phyloP scores from a whole-genome alignment of 1,139 yeast species.

The Kodamaea derodonti region DNA sequence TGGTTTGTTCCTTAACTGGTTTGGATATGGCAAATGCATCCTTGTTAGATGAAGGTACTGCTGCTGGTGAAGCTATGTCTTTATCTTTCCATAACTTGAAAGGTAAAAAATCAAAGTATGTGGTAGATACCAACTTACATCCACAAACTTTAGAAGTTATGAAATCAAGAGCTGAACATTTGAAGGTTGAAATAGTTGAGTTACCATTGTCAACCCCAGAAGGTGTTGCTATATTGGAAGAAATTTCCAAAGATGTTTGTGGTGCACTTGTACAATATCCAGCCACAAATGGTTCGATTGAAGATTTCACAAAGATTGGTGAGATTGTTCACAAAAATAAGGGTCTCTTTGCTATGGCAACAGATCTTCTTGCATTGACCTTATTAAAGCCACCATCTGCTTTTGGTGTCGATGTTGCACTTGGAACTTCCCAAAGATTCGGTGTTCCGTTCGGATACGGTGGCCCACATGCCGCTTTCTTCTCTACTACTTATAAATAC shows the following conservation, averaged over 20 bases:
- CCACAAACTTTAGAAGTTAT: conserved; percentile 84
- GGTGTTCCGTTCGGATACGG: conserved; percentile 98
- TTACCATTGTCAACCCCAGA: conserved; percentile 51
- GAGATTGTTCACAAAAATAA: conserved; percentile 66
- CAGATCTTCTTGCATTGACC: conserved; percentile 87
- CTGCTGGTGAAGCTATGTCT: conserved; percentile 97
- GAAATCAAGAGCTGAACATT: conserved; percentile 71
- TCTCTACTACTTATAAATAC: conserved; percentile 73
- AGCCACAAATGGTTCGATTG: conserved; percentile 75
- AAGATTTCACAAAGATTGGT: conserved; percentile 51
- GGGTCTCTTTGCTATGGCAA: conserved; percentile 78
- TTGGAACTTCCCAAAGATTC: conserved; percentile 91
- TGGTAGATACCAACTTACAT: conserved; percentile 73
- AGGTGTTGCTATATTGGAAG: conserved; percentile 41
- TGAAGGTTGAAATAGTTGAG: conserved; percentile 61
- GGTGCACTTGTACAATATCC: conserved; percentile 94
- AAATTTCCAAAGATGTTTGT: conserved; percentile 45
- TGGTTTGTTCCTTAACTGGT: conserved; percentile 86
- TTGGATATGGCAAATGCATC: conserved; percentile 92
- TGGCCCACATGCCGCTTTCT: conserved; percentile 98
- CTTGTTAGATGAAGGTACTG: conserved; percentile 92
- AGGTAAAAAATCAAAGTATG: conserved; percentile 65
- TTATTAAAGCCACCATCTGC: conserved; percentile 77
- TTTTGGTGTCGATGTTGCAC: conserved; percentile 88
- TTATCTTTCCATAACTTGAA: conserved; percentile 66